Evolutionary conservation across 495 filamentous ascomycete genomes (phyloP), one percentile per base, ranked within the genome.

Genomic region (Clohesyomyces aquaticus): DNA sequence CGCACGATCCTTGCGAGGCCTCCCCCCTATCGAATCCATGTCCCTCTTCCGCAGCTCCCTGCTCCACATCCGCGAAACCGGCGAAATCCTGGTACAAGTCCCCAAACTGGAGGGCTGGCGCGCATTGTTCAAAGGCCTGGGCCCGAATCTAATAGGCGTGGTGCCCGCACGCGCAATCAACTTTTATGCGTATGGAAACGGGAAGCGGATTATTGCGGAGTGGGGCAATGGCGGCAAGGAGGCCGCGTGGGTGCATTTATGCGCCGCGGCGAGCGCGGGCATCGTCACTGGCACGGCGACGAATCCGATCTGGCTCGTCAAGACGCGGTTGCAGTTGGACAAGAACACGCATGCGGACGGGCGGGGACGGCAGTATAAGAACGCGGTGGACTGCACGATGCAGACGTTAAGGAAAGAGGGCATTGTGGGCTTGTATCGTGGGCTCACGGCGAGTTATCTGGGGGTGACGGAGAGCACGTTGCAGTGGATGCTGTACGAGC

Each of bases 231-330:
- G 78, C 46, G 87, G 85, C 18, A 65, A 85, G 61, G 88, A 93
- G 62, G 81, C 85, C 14, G 82, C 88, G 0, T 82, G 81, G 73
- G 83, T 93, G 4, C 91, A 95, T 73, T 80, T 93, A 0, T 81
- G 81, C 59, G 85, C 89, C 3, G 91, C 88, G 11, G 85, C 86
- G 23, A 76, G 80, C 28, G 90, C 91, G 0, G 91, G 91, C 27
- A 79, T 96, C 35, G 84, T 86, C 19, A 96, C 91, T 0, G 86
- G 87, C 19, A 94, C 91, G 2, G 90, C 87, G 18, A 96, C 91
- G 18, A 96, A 95, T 75, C 91, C 91, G 1, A 95, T 96, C 61
- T 96, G 91, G 91, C 80, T 96, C 48, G 83, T 96, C 55, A 96
- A 96, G 79, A 96, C 91, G 23, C 82, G 91, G 43, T 67, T 96